Conservation (phyloP, 2,329 filamentous ascomycete genomes). For the Cladosporium colombiae region DNA sequence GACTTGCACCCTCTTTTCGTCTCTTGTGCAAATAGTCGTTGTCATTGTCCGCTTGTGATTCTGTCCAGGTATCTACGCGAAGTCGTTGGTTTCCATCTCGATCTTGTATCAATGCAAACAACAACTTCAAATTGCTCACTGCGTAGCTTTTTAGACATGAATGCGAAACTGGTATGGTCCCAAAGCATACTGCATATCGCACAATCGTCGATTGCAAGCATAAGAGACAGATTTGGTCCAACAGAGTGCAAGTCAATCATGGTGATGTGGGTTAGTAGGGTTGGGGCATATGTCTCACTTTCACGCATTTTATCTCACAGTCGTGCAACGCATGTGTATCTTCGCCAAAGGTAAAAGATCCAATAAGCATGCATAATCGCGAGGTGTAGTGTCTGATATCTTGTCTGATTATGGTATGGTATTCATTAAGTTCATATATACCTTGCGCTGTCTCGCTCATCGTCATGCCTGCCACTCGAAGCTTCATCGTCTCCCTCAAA, state of each 20-base stretch:
- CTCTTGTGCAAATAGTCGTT: no score
- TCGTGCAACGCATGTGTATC: neutral
- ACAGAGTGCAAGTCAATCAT: neutral
- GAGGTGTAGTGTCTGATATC: neutral
- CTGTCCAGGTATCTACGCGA: no score
- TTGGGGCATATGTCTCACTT: neutral
- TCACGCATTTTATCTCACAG: neutral
- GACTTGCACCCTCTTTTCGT: no score
- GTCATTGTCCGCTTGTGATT: no score
- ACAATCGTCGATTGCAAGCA: neutral
- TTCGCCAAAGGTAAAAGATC: neutral
- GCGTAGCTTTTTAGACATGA: neutral
- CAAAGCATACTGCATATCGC: neutral
- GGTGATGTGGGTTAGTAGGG: neutral
- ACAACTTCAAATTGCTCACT: neutral
- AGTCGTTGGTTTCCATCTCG: no score
- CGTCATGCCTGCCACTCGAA: neutral
- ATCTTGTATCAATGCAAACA: neutral
- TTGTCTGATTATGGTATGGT: neutral
- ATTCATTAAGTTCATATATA: constrained; percentile 9
- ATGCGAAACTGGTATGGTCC: rapidly evolving
- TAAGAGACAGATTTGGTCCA: neutral
- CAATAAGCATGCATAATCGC: neutral
- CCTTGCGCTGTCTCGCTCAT: constrained; percentile 1
- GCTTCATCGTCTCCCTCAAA: neutral